Evolutionary conservation across 352 stramenopile species (phyloP).

Genomic region (Saprolegnia diclina): DNA sequence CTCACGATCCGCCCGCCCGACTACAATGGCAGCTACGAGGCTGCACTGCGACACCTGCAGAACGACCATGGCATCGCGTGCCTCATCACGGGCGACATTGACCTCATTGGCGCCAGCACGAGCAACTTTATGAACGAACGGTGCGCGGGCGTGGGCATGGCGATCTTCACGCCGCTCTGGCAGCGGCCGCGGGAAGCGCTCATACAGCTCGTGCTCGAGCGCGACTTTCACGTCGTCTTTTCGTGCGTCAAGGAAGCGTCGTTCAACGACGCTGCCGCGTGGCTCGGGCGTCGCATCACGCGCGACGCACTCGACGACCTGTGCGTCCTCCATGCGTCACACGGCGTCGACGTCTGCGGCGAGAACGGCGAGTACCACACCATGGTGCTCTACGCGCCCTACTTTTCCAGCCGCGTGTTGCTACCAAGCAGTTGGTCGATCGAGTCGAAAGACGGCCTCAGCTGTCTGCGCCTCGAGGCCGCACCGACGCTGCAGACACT

Average conservation of each 20-base stretch:
- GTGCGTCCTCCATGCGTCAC: constrained; percentile 27
- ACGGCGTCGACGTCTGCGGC: constrained; percentile 38
- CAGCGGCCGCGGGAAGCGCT: constrained; percentile 30
- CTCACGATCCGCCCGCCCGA: constrained; percentile 21
- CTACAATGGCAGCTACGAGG: constrained; percentile 39
- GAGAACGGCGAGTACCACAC: constrained; percentile 51
- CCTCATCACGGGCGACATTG: constrained; percentile 44
- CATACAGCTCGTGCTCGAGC: constrained; percentile 30
- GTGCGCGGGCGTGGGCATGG: constrained; percentile 32
- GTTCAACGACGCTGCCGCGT: constrained; percentile 32
- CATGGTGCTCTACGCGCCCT: constrained; percentile 39
- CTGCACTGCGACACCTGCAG: constrained; percentile 30
- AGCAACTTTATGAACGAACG: constrained; percentile 40
- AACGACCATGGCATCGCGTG: constrained; percentile 34
- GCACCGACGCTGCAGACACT: too few species aligned
- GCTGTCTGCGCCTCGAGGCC: not conserved
- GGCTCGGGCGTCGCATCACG: constrained; percentile 36
- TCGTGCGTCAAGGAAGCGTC: constrained; percentile 39
- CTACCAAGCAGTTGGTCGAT: constrained; percentile 20
- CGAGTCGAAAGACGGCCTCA: constrained; percentile 4
- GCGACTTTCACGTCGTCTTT: constrained; percentile 35
- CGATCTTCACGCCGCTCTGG: constrained; percentile 36
- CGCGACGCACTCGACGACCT: constrained; percentile 30
- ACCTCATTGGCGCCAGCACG: constrained; percentile 37
- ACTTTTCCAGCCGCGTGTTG: constrained; percentile 31